These are phyloP conservation scores for Magnolia kwangsiensis DNA, from an alignment of 164 flowering plant genomes.

Conservation along the genomic window DNA sequence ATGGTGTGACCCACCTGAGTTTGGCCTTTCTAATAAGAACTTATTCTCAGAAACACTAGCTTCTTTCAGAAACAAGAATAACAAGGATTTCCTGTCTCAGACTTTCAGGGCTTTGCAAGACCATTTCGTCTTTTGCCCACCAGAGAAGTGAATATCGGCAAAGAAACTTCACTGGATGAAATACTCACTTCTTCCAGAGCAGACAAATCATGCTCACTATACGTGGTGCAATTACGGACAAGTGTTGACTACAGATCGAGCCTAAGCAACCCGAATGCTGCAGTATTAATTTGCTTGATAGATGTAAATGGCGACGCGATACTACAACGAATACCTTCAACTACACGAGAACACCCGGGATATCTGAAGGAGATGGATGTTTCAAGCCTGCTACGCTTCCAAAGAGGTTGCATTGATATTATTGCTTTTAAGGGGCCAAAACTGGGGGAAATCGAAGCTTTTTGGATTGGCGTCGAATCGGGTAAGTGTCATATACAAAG, in stretches of 20 bases:
- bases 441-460: conserved; percentile 53
- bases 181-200: conserved; percentile 9
- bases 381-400: conserved; percentile 42
- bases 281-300: conserved; percentile 65
- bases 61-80: not conserved
- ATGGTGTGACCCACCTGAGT: no score
- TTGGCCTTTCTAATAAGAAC: no score
- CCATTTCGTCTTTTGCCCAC: conserved; percentile 68
- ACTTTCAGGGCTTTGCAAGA: conserved; percentile 66
- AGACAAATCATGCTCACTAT: conserved; percentile 36
- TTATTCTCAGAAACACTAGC: conserved; percentile 1
- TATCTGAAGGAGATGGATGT: conserved; percentile 16
- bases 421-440: conserved; percentile 62
- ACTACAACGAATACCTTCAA: conserved; percentile 60
- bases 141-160: conserved; percentile 35
- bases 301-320: conserved; percentile 68
- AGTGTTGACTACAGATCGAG: conserved; percentile 58
- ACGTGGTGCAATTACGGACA: conserved; percentile 52
- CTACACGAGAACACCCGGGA: conserved; percentile 14
- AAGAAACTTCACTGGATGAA: conserved; percentile 29
- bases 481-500: conserved; percentile 34
- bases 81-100: conserved; percentile 31
- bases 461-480: conserved; percentile 84
- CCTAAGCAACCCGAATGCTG: conserved; percentile 55
- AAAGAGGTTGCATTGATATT: conserved; percentile 67